Base-by-base conservation (phyloP, 768 basidiomycete genomes). In the Suillus discolor region DNA sequence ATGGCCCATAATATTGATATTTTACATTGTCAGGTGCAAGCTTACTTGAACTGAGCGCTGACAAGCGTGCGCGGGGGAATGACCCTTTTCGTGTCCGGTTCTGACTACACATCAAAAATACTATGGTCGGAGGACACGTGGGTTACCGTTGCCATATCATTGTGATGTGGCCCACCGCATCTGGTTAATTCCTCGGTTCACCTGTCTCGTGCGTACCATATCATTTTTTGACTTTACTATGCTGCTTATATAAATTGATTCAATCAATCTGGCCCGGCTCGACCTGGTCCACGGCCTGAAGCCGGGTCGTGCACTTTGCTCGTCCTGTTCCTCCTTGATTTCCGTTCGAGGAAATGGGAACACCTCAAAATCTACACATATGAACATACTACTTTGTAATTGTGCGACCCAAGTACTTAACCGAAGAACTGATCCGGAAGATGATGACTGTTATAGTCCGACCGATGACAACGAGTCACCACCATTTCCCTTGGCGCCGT, bases 91-190 rank as follows among this genome's bases (percentile, higher is more conserved):
- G 74, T 51, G 72, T 77, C 20, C 71, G 69, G 66, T 73, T 74
- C 59, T 70, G 73, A 54, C 62, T 69, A 54, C 49, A 66, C 31
- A 67, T 69, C n/a, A 64, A 59, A 59, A 57, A 69, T 69, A 13
- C 64, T 74, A n/a, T 71, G 74, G 76, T 77, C 68, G 71, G 74
- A 76, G 44, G 76, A 76, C 47, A 61, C 75, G 18, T 74, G 67
- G 67, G 76, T 71, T 6, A 55, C 67, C 39, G 44, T 71, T 20
- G 57, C 71, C 18, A 66, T 72, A 15, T 2, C 61, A 20, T 45
- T n/a, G 12, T n/a, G 45, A 45, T 65, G 64, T 36, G 65, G 72
- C 42, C 31, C 53, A 0, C 36, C 65, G 47, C 66, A 70, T 51
- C 47, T 69, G 63, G 67, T 68, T 11, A 9, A 57, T 34, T 66